These are phyloP conservation scores for Aspergillus cristatus DNA, from an alignment of 495 filamentous ascomycete species.

Conservation along the genomic window DNA sequence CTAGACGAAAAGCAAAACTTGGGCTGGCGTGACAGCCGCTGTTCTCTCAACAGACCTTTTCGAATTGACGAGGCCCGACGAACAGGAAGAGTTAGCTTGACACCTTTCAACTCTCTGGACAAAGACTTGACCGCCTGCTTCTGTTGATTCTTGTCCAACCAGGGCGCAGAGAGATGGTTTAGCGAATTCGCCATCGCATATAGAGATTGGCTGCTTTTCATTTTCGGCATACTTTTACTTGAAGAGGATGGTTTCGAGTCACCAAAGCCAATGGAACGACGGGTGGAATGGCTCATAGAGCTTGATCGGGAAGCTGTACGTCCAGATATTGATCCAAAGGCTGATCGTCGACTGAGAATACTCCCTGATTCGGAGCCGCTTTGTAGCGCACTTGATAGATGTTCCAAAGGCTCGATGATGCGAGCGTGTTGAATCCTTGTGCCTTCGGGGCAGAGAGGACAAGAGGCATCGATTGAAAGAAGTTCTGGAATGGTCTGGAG, in stretches of 20 bases:
- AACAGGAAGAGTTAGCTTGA: constrained; percentile 9
- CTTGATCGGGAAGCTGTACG: constrained; percentile 15
- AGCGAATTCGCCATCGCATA: constrained; percentile 5
- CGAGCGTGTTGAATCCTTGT: constrained; percentile 14
- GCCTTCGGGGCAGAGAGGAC: constrained; percentile 15
- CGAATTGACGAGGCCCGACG: constrained; percentile 10
- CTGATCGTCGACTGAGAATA: constrained; percentile 7
- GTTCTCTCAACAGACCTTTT: constrained; percentile 7
- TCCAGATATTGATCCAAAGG: constrained; percentile 9
- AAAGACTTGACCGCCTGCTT: constrained; percentile 11
- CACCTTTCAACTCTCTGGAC: constrained; percentile 13
- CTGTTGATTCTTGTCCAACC: constrained; percentile 6
- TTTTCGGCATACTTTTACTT: background rate
- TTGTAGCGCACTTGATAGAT: constrained; percentile 9
- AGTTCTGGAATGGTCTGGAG: constrained; percentile 11
- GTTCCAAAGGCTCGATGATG: constrained; percentile 16
- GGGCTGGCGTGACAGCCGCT: constrained; percentile 10
- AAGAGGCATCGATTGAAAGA: constrained; percentile 11
- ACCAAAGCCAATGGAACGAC: constrained; percentile 5
- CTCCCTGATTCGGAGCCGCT: constrained; percentile 7
- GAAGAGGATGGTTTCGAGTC: background rate
- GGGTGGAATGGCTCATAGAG: constrained; percentile 17
- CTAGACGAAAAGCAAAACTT: constrained; percentile 15
- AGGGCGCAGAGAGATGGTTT: constrained; percentile 4
- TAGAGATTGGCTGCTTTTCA: constrained; percentile 8